These are phyloP conservation scores for Boletus semigastroideus DNA, from an alignment of 1,284 basidiomycete genomes.

Conservation along the genomic window DNA sequence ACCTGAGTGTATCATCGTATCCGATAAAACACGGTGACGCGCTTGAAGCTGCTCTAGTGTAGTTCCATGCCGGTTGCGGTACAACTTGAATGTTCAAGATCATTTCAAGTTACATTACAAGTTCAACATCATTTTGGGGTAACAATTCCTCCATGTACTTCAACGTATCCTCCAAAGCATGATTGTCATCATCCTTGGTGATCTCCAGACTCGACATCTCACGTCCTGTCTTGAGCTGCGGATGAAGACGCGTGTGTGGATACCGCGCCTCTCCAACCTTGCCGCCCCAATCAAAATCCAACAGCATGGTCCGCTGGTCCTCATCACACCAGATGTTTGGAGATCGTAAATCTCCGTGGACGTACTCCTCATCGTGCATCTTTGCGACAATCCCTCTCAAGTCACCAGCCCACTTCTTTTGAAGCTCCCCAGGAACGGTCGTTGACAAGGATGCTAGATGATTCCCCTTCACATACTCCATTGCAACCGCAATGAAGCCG, in stretches of 20 bases:
- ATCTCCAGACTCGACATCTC: not conserved
- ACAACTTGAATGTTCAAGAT: too few relatives aligned
- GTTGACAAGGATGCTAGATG: not conserved
- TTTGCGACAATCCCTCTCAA: not conserved
- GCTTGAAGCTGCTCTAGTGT: not conserved
- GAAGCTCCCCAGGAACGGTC: not conserved
- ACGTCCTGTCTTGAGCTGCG: not conserved
- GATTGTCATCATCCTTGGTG: not conserved
- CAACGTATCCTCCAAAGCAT: not conserved
- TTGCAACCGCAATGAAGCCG: not conserved
- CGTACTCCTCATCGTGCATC: too few relatives aligned
- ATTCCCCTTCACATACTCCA: not conserved
- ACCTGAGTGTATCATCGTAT: too few relatives aligned
- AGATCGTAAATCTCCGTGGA: not conserved
- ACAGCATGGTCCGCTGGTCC: not conserved
- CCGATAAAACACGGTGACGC: too few relatives aligned
- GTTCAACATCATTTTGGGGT: too few relatives aligned
- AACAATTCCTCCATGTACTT: not conserved
- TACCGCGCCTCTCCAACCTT: not conserved
- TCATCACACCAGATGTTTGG: not conserved
- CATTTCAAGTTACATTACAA: too few relatives aligned
- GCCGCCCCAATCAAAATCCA: not conserved
- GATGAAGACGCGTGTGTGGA: not conserved
- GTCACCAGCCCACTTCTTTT: not conserved
- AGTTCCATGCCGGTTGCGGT: too few relatives aligned